Evolutionary conservation across 345 rosid genomes (phyloP).

Genomic region (Populus pruinosa): DNA sequence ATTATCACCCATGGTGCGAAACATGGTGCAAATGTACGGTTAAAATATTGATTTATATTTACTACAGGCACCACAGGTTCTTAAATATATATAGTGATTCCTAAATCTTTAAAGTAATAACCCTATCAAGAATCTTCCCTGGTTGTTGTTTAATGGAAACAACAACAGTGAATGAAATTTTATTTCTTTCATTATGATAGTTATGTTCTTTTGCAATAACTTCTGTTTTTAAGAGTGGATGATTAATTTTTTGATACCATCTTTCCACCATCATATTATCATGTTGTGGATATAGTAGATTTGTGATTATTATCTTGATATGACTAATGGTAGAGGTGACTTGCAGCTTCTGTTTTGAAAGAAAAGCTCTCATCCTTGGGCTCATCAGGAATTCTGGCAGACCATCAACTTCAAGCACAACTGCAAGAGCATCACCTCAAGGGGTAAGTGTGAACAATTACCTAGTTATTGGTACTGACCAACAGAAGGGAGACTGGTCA

Average conservation of each 20-base stretch:
- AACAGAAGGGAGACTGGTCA: neutral
- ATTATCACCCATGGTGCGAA: neutral
- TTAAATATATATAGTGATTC: neutral
- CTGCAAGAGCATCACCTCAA: slow-evolving; percentile 81
- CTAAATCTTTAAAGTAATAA: neutral
- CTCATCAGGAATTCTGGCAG: slow-evolving; percentile 95
- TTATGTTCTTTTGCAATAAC: neutral
- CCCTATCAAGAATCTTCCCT: too few species aligned
- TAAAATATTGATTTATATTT: too few species aligned
- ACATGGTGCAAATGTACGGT: neutral
- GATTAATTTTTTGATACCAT: neutral
- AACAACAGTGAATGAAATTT: neutral
- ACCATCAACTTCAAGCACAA: slow-evolving; percentile 96
- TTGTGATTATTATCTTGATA: slow-evolving; percentile 1
- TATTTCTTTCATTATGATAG: too few species aligned
- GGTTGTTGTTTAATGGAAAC: neutral
- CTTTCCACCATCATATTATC: neutral
- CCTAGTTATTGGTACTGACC: neutral
- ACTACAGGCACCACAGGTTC: neutral
- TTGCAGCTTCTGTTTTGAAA: slow-evolving; percentile 88
- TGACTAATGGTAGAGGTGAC: slow-evolving; percentile 20
- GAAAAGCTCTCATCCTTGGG: slow-evolving; percentile 91
- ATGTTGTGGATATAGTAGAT: slow-evolving; percentile 3
- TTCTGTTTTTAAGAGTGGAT: slow-evolving; percentile 4
- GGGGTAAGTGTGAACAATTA: slow-evolving; percentile 56